phyloP scores from a whole-genome alignment of 2,329 filamentous ascomycete genomes.

The Alternaria tenuissima region DNA sequence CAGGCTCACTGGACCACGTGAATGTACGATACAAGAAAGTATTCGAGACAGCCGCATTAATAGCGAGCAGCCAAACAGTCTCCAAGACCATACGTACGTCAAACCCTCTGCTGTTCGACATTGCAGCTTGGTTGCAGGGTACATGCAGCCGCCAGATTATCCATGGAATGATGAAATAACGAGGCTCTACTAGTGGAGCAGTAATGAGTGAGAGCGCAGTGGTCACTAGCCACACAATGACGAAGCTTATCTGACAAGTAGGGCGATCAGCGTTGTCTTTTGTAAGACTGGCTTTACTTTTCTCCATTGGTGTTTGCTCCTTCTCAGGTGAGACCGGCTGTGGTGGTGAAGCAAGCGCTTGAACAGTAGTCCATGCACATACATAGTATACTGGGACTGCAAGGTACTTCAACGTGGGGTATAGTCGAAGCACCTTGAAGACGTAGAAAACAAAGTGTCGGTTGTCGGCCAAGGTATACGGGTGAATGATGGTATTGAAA shows the following conservation, averaged over 20 bases:
- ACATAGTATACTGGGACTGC: constrained; percentile 75
- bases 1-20: constrained; percentile 69
- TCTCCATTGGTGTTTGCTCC: neutral
- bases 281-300: constrained; percentile 13
- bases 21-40: constrained; percentile 75
- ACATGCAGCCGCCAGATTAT: constrained; percentile 88
- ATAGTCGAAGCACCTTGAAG: constrained; percentile 80
- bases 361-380: constrained; percentile 73
- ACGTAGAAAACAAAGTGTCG: constrained; percentile 97
- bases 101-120: constrained; percentile 27
- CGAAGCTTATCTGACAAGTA: constrained; percentile 54
- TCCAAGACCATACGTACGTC: constrained; percentile 65
- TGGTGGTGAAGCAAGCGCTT: constrained; percentile 60
- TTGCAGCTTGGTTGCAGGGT: constrained; percentile 56
- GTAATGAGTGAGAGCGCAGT: constrained; percentile 82
- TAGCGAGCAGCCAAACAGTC: constrained; percentile 71
- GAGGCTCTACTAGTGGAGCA: constrained; percentile 90
- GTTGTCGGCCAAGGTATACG: constrained; percentile 96
- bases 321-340: constrained; percentile 29
- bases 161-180: constrained; percentile 97
- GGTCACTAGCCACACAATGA: constrained; percentile 70
- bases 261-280: constrained; percentile 9
- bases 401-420: constrained; percentile 70
- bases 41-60: constrained; percentile 74
- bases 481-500: constrained; percentile 92